Percentiles rank a stretch among this genome's conserved stretches.
These are phyloP conservation scores for Iris pallida DNA, from an alignment of 116 monocot species.

Conservation along the genomic window DNA sequence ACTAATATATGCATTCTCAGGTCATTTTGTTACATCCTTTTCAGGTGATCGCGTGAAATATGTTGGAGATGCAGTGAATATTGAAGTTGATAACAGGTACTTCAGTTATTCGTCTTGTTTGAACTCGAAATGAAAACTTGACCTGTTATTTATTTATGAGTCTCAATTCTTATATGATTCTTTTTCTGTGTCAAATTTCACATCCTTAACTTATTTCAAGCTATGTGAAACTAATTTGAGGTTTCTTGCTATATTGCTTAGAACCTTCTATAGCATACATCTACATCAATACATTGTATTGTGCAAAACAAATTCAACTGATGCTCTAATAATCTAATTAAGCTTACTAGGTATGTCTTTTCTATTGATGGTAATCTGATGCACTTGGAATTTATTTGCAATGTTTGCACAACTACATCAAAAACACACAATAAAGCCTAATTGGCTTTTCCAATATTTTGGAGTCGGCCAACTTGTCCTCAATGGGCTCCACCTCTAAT, in stretches of 20 bases:
- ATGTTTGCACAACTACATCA: too few species aligned
- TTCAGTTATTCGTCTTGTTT: conserved; percentile 2
- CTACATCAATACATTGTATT: neutral
- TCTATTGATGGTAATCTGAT: too few species aligned
- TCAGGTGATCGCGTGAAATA: conserved; percentile 96
- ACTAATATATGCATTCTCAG: neutral
- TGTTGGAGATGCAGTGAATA: conserved; percentile 42
- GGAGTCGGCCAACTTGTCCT: too few species aligned
- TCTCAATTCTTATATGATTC: neutral
- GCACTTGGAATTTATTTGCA: too few species aligned
- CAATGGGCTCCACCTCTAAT: too few species aligned
- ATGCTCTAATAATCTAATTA: too few species aligned
- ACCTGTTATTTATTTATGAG: neutral
- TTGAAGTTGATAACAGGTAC: conserved; percentile 76
- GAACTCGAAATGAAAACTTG: neutral
- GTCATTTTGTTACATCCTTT: neutral
- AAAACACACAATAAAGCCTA: too few species aligned
- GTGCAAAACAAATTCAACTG: too few species aligned
- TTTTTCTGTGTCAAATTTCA: neutral
- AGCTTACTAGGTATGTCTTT: too few species aligned
- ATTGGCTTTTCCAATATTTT: too few species aligned
- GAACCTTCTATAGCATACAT: neutral
- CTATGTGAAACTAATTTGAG: neutral
- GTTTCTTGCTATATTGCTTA: neutral
- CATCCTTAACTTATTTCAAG: neutral